phyloP scores from a whole-genome alignment of 106 monocot species.

The Dioscorea dumetorum region DNA sequence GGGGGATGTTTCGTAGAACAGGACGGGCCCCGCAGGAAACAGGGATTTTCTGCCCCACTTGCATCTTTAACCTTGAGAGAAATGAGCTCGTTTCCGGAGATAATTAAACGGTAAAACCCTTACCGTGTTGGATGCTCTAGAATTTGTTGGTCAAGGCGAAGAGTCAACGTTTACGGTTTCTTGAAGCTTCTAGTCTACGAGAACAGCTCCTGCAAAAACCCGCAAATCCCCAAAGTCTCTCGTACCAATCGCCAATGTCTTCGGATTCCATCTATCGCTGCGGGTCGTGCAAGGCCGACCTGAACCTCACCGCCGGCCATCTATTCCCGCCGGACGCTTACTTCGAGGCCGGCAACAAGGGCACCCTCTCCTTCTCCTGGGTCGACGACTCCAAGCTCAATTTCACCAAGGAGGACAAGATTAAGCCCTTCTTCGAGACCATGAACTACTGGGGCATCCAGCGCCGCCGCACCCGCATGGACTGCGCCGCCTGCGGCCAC shows the following conservation, averaged over 20 bases:
- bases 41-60: too few relatives aligned
- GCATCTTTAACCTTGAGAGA: too few relatives aligned
- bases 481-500: constrained; percentile 64
- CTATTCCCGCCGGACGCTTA: constrained; percentile 64
- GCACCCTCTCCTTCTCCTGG: constrained; percentile 85
- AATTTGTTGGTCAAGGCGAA: too few relatives aligned
- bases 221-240: too few relatives aligned
- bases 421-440: constrained; percentile 91
- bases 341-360: constrained; percentile 95
- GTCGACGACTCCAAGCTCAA: constrained; percentile 79
- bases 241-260: background rate
- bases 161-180: too few relatives aligned
- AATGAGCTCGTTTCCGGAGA: too few relatives aligned
- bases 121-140: too few relatives aligned
- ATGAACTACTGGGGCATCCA: constrained; percentile 96
- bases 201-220: too few relatives aligned
- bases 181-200: too few relatives aligned
- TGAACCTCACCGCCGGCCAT: constrained; percentile 61
- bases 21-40: too few relatives aligned
- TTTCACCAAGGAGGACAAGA: constrained; percentile 61
- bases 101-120: too few relatives aligned
- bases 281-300: constrained; percentile 53
- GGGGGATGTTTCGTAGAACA: too few relatives aligned
- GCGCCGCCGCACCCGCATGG: constrained; percentile 53
- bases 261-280: constrained; percentile 31